phyloP scores from a whole-genome alignment of 495 filamentous ascomycete genomes.

The Neurospora sp. region DNA sequence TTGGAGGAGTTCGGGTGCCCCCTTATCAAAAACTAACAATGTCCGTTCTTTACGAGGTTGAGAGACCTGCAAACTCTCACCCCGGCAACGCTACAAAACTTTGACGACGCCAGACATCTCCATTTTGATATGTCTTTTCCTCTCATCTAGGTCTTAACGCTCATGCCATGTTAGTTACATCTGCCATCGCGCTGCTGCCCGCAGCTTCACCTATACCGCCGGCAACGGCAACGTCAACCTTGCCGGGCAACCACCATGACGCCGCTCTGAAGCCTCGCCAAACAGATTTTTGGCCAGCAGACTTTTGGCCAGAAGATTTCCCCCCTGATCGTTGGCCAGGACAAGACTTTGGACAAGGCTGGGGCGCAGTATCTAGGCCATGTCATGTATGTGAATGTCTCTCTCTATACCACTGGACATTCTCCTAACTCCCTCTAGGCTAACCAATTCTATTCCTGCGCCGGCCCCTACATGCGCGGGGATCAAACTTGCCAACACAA shows the following conservation, averaged over 20 bases:
- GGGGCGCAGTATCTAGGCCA: neutral
- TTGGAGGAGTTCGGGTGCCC: neutral
- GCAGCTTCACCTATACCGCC: neutral
- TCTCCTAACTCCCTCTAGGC: neutral
- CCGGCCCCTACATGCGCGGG: neutral
- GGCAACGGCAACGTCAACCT: neutral
- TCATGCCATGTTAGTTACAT: neutral
- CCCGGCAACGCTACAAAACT: neutral
- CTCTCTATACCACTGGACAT: neutral
- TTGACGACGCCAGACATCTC: neutral
- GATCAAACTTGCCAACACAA: neutral
- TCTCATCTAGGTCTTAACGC: neutral
- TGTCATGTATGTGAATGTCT: neutral
- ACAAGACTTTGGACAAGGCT: neutral
- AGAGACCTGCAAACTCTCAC: neutral
- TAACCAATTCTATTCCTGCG: neutral
- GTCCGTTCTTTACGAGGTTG: neutral
- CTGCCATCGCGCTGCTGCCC: neutral
- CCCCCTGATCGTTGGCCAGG: neutral
- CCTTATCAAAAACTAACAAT: neutral
- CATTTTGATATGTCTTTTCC: neutral
- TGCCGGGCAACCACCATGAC: neutral
- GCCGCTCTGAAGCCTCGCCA: neutral
- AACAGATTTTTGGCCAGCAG: neutral
- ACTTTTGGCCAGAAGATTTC: neutral